These are phyloP conservation scores for Umbellularia californica DNA, from an alignment of 164 flowering plant species.

Conservation along the genomic window DNA sequence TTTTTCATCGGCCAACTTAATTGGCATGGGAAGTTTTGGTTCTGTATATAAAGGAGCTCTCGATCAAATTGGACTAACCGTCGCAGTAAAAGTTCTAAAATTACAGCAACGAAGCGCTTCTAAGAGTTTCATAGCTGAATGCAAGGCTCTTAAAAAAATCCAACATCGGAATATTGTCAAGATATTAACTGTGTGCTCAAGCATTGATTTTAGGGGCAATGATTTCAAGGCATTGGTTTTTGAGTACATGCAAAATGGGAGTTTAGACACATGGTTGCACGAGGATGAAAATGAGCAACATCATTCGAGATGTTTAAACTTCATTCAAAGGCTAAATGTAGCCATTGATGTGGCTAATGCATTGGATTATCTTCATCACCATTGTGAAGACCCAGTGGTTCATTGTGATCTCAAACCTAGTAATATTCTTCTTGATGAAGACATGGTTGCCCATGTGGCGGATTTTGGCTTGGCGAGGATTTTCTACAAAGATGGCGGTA, in stretches of 20 bases:
- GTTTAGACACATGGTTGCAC: constrained; percentile 33
- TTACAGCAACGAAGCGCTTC: constrained; percentile 24
- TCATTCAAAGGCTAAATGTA: constrained; percentile 25
- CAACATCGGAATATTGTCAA: constrained; percentile 35
- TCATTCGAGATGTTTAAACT: constrained; percentile 9
- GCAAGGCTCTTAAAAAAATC: constrained; percentile 23
- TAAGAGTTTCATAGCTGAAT: constrained; percentile 29
- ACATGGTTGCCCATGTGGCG: constrained; percentile 31
- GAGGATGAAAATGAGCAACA: neutral
- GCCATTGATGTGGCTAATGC: constrained; percentile 35
- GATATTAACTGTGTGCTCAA: constrained; percentile 25
- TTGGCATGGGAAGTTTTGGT: constrained; percentile 35
- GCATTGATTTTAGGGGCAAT: constrained; percentile 24
- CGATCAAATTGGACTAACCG: neutral
- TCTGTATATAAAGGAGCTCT: constrained; percentile 32
- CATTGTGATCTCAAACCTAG: constrained; percentile 37
- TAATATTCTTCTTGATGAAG: constrained; percentile 30
- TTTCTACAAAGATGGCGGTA: neutral
- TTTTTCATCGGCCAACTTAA: constrained; percentile 23
- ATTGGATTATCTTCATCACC: constrained; percentile 31
- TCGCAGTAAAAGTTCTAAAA: constrained; percentile 37
- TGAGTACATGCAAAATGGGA: constrained; percentile 36
- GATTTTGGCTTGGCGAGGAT: constrained; percentile 36
- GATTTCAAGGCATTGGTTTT: constrained; percentile 33
- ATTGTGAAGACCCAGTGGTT: constrained; percentile 16